Conservation (phyloP, 345 rosid genomes). For the Lumnitzera littorea region DNA sequence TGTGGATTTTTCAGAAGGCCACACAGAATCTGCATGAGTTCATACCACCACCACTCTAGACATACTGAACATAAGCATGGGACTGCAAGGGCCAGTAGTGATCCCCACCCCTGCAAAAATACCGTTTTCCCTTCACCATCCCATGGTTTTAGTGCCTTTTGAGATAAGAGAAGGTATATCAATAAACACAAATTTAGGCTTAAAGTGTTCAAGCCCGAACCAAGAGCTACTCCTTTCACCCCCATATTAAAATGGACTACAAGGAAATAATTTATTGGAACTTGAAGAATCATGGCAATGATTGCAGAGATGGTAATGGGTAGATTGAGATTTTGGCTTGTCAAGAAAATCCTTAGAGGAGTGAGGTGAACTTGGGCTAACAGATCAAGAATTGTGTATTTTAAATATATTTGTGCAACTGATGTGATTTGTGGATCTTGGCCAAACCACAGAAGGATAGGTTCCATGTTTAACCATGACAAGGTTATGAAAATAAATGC, state of each 20-base stretch:
- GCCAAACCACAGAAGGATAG: constrained; percentile 18
- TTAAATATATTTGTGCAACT: constrained; percentile 20
- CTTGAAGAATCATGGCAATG: constrained; percentile 18
- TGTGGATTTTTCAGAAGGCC: constrained; percentile 20
- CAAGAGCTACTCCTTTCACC: constrained; percentile 24
- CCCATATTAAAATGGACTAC: constrained; percentile 14
- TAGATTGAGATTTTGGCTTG: constrained; percentile 23
- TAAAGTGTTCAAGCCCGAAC: constrained; percentile 16
- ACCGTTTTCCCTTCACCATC: not conserved
- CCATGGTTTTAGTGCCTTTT: constrained; percentile 27
- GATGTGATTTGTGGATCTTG: constrained; percentile 15
- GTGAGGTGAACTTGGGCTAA: constrained; percentile 27
- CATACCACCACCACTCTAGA: constrained; percentile 43
- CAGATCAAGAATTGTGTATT: constrained; percentile 31
- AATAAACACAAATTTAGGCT: constrained; percentile 16
- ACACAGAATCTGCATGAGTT: constrained; percentile 27
- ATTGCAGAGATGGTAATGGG: constrained; percentile 18
- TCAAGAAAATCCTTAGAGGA: constrained; percentile 26
- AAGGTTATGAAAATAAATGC: constrained; percentile 15
- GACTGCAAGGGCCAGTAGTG: constrained; percentile 15
- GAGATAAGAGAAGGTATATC: constrained; percentile 13
- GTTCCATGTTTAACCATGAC: constrained; percentile 22
- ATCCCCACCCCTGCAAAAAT: constrained; percentile 10
- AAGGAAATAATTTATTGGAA: constrained; percentile 26
- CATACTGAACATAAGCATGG: constrained; percentile 24